Conservation (phyloP, 2,329 filamentous ascomycete genomes). For the Monosporascus sp. region DNA sequence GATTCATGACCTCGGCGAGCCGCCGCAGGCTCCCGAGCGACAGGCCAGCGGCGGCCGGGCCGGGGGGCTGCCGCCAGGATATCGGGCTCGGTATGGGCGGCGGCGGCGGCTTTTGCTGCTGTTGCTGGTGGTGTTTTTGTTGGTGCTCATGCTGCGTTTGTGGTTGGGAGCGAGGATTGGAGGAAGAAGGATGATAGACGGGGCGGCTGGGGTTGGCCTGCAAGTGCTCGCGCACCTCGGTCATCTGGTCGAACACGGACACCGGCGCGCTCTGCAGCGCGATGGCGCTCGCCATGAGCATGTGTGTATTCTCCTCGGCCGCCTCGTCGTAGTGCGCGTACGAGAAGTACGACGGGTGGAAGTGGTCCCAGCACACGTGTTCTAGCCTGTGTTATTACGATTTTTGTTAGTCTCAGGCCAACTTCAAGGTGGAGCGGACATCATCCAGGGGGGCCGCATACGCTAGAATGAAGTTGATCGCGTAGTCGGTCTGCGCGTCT, state of each 20-base stretch:
- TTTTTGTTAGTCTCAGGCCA: background rate
- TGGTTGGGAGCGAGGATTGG: background rate
- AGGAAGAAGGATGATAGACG: background rate
- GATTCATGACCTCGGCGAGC: constrained; percentile 41
- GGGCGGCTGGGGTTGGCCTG: background rate
- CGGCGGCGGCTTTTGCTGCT: background rate
- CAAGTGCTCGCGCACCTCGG: constrained; percentile 5
- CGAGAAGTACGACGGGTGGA: constrained; percentile 34
- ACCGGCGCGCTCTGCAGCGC: constrained; percentile 19
- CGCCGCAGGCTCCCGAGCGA: constrained; percentile 38
- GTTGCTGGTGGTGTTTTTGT: background rate
- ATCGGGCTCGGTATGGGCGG: background rate
- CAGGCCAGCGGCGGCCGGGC: constrained; percentile 32
- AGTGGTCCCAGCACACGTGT: constrained; percentile 49
- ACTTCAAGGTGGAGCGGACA: background rate
- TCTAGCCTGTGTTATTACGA: constrained; percentile 36
- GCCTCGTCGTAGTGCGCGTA: constrained; percentile 25
- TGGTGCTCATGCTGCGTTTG: background rate
- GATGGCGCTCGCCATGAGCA: constrained; percentile 23
- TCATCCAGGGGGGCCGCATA: constrained; percentile 22
- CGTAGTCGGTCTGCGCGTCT: constrained; percentile 39
- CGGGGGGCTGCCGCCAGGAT: constrained; percentile 22
- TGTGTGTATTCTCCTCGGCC: constrained; percentile 19
- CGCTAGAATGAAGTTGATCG: constrained; percentile 50
- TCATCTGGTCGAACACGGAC: constrained; percentile 10